phyloP scores from a whole-genome alignment of 768 basidiomycete species.

The Tulasnella sp. region DNA sequence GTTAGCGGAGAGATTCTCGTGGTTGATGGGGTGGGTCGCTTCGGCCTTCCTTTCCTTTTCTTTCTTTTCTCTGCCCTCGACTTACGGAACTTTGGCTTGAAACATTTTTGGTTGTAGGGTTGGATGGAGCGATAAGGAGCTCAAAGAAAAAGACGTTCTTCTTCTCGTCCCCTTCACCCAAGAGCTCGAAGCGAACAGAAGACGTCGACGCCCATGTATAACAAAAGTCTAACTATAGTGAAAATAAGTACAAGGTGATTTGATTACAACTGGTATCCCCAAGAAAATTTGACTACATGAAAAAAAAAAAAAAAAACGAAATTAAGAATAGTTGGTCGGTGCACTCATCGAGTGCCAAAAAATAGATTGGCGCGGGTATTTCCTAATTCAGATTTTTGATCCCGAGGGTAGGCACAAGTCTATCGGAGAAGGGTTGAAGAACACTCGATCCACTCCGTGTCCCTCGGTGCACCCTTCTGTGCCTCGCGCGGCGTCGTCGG shows the following conservation, averaged over 20 bases:
- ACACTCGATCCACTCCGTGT: slow-evolving; percentile 2
- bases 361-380: not conserved
- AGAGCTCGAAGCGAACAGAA: not conserved
- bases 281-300: not conserved
- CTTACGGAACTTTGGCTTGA: slow-evolving; percentile 14
- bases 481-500: not conserved
- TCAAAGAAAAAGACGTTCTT: not conserved
- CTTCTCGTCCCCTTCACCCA: not conserved
- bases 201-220: not conserved
- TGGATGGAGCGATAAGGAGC: slow-evolving; percentile 30
- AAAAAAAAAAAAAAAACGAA: too few species aligned
- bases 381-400: not conserved
- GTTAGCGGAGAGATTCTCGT: slow-evolving; percentile 67
- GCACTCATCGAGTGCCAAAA: not conserved
- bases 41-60: not conserved
- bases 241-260: not conserved
- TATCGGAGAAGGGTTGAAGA: slow-evolving; percentile 3
- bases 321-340: not conserved
- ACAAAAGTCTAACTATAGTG: slow-evolving; percentile 2
- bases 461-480: not conserved
- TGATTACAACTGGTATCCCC: not conserved
- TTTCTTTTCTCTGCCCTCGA: slow-evolving; percentile 3
- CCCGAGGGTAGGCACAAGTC: not conserved
- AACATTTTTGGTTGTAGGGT: slow-evolving; percentile 26
- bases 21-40: slow-evolving; percentile 38